These are phyloP conservation scores for Penicillium paradoxum DNA, from an alignment of 495 filamentous ascomycete genomes.

Conservation along the genomic window DNA sequence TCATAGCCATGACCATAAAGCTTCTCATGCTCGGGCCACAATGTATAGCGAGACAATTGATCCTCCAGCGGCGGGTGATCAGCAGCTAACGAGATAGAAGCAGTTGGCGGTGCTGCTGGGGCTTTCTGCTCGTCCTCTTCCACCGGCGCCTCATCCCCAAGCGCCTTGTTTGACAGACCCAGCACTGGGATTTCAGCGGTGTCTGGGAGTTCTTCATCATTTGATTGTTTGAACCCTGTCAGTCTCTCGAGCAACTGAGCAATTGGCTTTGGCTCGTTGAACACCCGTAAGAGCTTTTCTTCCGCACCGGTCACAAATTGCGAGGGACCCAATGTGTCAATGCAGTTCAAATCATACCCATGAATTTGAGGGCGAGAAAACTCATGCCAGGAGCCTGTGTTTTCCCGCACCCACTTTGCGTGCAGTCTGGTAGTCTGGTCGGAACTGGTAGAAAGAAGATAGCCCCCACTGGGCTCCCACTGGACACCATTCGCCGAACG, in stretches of 20 bases:
- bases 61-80: constrained; percentile 82
- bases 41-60: constrained; percentile 77
- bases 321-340: constrained; percentile 62
- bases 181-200: constrained; percentile 91
- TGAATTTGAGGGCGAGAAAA: constrained; percentile 95
- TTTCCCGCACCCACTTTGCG: constrained; percentile 67
- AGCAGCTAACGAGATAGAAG: constrained; percentile 35
- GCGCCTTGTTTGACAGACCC: constrained; percentile 93
- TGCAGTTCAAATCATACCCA: constrained; percentile 95
- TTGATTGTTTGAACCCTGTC: constrained; percentile 50
- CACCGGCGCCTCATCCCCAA: constrained; percentile 50
- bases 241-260: constrained; percentile 67
- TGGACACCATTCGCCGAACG: constrained; percentile 70
- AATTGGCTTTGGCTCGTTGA: constrained; percentile 81
- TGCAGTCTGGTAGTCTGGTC: constrained; percentile 95
- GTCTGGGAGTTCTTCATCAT: constrained; percentile 59
- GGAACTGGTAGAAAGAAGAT: constrained; percentile 79
- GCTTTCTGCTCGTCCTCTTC: constrained; percentile 39
- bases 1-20: constrained; percentile 99
- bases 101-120: constrained; percentile 17
- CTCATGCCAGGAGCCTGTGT: constrained; percentile 76
- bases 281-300: constrained; percentile 93
- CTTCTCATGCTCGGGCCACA: constrained; percentile 96
- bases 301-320: constrained; percentile 95
- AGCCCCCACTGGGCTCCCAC: constrained; percentile 79